Evolutionary conservation across 1,139 yeast genomes (phyloP).

Genomic region (Sugiyamaella xylanicola): DNA sequence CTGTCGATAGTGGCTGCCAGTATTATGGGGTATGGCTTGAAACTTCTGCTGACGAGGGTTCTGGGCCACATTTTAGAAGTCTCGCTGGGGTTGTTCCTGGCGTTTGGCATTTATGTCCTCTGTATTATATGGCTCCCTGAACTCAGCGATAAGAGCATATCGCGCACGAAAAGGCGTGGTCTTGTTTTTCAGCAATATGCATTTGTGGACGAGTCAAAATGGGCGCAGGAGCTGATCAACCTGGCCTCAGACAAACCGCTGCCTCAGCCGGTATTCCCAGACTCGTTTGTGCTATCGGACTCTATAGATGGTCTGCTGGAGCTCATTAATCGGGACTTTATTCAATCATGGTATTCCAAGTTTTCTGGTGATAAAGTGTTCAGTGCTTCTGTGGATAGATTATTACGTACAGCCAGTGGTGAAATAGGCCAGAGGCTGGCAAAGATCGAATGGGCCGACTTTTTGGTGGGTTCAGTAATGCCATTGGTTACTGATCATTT

Average conservation of each 20-base stretch:
- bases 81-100: constrained; percentile 29
- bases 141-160: constrained; percentile 5
- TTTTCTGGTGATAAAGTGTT: constrained; percentile 56
- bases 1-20: constrained; percentile 28
- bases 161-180: background rate
- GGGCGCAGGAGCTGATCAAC: constrained; percentile 31
- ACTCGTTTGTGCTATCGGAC: constrained; percentile 56
- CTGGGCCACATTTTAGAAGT: constrained; percentile 31
- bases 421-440: constrained; percentile 49
- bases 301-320: constrained; percentile 56
- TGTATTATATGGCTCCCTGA: constrained; percentile 28
- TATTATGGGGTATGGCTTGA: constrained; percentile 27
- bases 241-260: constrained; percentile 30
- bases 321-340: constrained; percentile 60
- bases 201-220: constrained; percentile 27
- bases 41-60: constrained; percentile 28
- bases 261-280: constrained; percentile 47
- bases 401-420: constrained; percentile 50
- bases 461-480: constrained; percentile 58
- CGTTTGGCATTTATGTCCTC: constrained; percentile 24
- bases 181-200: constrained; percentile 25
- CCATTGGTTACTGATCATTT: constrained; percentile 74
- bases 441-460: constrained; percentile 55
- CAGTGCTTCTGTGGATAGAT: constrained; percentile 54
- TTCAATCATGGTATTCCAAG: constrained; percentile 62